These are phyloP conservation scores for Ceratocystis alfenasii DNA, from an alignment of 2,329 filamentous ascomycete species.

Conservation along the genomic window DNA sequence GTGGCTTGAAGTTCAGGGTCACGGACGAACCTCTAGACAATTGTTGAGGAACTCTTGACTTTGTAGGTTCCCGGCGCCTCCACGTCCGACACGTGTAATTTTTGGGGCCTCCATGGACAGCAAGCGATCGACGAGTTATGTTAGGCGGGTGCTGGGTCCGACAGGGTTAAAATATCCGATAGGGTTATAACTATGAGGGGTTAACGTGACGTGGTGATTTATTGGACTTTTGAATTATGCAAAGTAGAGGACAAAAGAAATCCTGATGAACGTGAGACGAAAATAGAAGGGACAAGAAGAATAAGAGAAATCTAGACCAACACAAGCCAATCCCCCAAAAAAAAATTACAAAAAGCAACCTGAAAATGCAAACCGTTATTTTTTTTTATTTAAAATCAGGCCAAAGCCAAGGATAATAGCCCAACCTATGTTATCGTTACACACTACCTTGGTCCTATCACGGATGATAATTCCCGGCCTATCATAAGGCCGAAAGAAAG, in stretches of 20 bases:
- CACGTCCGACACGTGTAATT: conserved; percentile 36
- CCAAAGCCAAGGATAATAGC: no score
- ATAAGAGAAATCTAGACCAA: no score
- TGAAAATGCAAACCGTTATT: no score
- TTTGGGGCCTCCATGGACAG: conserved; percentile 7
- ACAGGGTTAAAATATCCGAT: not conserved
- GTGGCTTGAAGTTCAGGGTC: not conserved
- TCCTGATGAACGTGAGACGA: no score
- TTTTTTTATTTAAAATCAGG: no score
- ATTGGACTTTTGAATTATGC: not conserved
- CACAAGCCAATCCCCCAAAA: no score
- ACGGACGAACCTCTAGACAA: conserved; percentile 28
- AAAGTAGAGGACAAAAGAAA: not conserved
- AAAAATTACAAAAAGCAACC: not conserved
- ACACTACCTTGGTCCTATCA: not conserved
- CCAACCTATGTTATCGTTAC: not conserved
- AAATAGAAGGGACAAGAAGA: no score
- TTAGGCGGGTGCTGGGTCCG: not conserved
- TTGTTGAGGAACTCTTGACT: conserved; percentile 32
- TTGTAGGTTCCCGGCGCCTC: conserved; percentile 53
- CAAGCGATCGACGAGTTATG: not conserved
- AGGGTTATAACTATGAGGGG: not conserved
- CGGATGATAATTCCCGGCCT: not conserved
- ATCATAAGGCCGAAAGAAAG: not conserved
- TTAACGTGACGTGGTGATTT: not conserved